These are phyloP conservation scores for Aquilaria yunnanensis DNA, from an alignment of 345 rosid species.

Conservation along the genomic window DNA sequence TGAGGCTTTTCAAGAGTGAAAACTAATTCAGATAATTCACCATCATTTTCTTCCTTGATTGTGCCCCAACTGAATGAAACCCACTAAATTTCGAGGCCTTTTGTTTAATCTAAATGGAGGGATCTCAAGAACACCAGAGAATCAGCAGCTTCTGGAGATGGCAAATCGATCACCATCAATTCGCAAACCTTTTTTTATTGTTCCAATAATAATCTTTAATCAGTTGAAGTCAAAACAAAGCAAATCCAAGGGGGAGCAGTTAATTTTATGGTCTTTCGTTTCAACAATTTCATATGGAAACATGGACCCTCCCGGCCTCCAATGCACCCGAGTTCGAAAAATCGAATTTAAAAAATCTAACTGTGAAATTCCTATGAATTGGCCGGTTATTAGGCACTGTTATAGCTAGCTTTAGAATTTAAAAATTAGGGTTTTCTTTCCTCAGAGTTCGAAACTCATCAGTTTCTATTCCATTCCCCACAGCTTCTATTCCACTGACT, in stretches of 20 bases:
- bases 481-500: slow-evolving; percentile 92
- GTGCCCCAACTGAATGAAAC: slow-evolving; percentile 15
- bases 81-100: slow-evolving; percentile 3
- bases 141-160: slow-evolving; percentile 53
- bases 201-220: slow-evolving; percentile 11
- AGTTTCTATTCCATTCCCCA: slow-evolving; percentile 94
- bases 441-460: slow-evolving; percentile 48
- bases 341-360: slow-evolving; percentile 20
- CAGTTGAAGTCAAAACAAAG: slow-evolving; percentile 29
- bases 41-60: slow-evolving; percentile 9
- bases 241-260: slow-evolving; percentile 7
- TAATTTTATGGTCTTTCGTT: slow-evolving; percentile 14
- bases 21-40: too few relatives aligned
- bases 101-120: slow-evolving; percentile 31
- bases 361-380: slow-evolving; percentile 12
- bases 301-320: slow-evolving; percentile 49
- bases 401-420: slow-evolving; percentile 15
- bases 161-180: slow-evolving; percentile 8
- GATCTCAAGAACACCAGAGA: slow-evolving; percentile 49
- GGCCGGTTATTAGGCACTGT: slow-evolving; percentile 1
- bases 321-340: slow-evolving; percentile 16
- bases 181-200: slow-evolving; percentile 12
- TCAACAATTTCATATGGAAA: slow-evolving; percentile 25
- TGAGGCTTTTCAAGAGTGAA: too few relatives aligned
- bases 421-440: slow-evolving; percentile 15